Evolutionary conservation across 139 green algal species (phyloP).

Genomic region (Volvox reticuliferus): DNA sequence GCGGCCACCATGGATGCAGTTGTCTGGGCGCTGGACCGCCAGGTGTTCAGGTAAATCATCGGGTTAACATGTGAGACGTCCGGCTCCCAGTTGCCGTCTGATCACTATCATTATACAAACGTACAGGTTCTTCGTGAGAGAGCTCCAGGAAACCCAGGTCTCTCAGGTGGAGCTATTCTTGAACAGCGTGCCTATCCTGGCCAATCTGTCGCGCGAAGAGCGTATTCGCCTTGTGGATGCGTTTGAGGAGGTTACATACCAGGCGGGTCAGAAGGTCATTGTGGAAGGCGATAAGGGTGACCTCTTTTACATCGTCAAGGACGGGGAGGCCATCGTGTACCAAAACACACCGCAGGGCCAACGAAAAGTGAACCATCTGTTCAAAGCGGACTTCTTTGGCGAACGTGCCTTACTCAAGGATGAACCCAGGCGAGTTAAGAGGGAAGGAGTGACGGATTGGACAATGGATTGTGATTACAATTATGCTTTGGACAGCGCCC

Average conservation of each 20-base stretch:
- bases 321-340: conserved; percentile 92
- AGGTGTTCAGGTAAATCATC: conserved; percentile 71
- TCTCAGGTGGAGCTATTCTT: conserved; percentile 92
- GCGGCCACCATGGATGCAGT: conserved; percentile 84
- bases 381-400: conserved; percentile 94
- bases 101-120: background rate
- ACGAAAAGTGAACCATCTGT: conserved; percentile 93
- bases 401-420: conserved; percentile 87
- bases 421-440: conserved; percentile 68
- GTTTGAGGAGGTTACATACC: conserved; percentile 77
- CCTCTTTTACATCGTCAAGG: conserved; percentile 96
- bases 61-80: background rate
- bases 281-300: conserved; percentile 86
- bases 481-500: too few species aligned
- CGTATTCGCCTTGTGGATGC: conserved; percentile 85
- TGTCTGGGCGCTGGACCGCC: conserved; percentile 94
- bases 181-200: conserved; percentile 90
- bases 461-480: too few species aligned
- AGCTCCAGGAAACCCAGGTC: conserved; percentile 74
- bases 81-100: background rate
- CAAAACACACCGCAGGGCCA: conserved; percentile 68
- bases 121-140: conserved; percentile 81
- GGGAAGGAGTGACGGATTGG: too few species aligned
- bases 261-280: conserved; percentile 67
- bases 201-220: conserved; percentile 83